Evolutionary conservation across 345 rosid genomes (phyloP).

Genomic region (Aurinia saxatilis): DNA sequence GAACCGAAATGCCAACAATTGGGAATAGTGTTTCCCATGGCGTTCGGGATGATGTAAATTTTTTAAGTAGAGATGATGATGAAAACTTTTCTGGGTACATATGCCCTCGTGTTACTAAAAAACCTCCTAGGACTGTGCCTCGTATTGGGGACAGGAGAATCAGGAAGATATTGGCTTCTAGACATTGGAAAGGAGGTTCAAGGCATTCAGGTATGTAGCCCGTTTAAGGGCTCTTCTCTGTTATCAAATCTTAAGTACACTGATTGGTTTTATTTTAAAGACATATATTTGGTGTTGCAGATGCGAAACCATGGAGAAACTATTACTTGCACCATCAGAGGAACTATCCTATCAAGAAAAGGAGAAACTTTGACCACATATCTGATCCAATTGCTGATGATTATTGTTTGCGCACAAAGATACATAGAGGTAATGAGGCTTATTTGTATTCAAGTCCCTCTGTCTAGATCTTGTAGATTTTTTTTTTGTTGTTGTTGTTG

Average conservation of each 20-base stretch:
- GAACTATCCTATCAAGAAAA: conserved; percentile 75
- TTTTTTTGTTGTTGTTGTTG: no score
- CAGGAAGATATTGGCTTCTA: conserved; percentile 91
- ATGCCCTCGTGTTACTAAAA: conserved; percentile 46
- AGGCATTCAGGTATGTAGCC: conserved; percentile 45
- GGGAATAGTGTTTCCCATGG: conserved; percentile 33
- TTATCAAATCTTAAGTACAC: not conserved
- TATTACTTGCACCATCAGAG: conserved; percentile 54
- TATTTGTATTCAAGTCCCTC: not conserved
- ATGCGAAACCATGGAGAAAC: conserved; percentile 46
- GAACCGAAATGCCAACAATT: conserved; percentile 31
- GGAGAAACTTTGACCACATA: conserved; percentile 46
- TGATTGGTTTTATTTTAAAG: conserved; percentile 8
- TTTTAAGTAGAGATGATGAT: conserved; percentile 95
- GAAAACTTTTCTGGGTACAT: conserved; percentile 88
- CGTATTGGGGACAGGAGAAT: conserved; percentile 89
- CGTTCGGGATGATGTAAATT: conserved; percentile 56
- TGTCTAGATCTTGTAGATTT: conserved; percentile 1
- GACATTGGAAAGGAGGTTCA: conserved; percentile 64
- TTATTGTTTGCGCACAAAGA: conserved; percentile 32
- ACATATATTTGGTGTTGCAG: conserved; percentile 29
- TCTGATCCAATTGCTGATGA: conserved; percentile 47
- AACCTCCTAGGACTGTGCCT: conserved; percentile 49
- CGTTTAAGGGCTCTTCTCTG: not conserved
- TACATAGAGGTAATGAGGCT: conserved; percentile 36